Conservation (phyloP, 2,329 filamentous ascomycete genomes). For the Huntiella savannae region DNA sequence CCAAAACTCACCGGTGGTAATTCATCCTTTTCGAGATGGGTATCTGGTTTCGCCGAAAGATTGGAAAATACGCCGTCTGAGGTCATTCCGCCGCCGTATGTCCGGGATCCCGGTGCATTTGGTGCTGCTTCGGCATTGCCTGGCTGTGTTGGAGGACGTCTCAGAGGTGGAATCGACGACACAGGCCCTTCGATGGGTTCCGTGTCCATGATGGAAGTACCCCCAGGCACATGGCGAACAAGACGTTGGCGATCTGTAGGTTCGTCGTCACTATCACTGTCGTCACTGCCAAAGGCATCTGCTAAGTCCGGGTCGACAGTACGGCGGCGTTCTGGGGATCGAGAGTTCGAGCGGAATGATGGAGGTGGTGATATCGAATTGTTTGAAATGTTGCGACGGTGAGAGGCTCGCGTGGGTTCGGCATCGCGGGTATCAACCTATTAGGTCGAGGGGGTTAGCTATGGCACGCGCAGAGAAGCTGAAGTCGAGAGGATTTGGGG, state of each 20-base stretch:
- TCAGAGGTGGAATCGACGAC: constrained; percentile 6
- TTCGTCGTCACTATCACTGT: constrained; percentile 30
- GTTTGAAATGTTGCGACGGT: constrained; percentile 17
- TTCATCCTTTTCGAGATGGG: constrained; percentile 59
- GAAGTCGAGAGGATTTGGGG: not conserved
- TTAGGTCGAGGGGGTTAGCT: not conserved
- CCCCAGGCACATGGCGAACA: constrained; percentile 37
- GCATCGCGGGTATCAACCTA: constrained; percentile 39
- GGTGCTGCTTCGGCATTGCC: not conserved
- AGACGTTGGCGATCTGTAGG: constrained; percentile 70
- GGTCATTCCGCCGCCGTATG: constrained; percentile 55
- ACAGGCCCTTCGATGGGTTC: constrained; percentile 12
- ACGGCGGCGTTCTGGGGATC: constrained; percentile 28
- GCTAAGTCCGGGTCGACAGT: constrained; percentile 62
- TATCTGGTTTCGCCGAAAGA: constrained; percentile 72
- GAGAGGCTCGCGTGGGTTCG: constrained; percentile 21
- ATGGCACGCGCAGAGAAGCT: not conserved
- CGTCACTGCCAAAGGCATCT: constrained; percentile 76
- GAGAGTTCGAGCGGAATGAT: constrained; percentile 73
- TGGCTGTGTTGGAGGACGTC: not conserved
- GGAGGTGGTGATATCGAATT: constrained; percentile 46
- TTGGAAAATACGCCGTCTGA: constrained; percentile 96
- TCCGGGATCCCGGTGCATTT: constrained; percentile 13
- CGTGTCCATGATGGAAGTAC: constrained; percentile 9
- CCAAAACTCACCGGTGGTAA: constrained; percentile 58